Evolutionary conservation across 2,329 filamentous ascomycete species (phyloP), one percentile per base, ranked within the genome.

Genomic region (Grosmannia clavigera): DNA sequence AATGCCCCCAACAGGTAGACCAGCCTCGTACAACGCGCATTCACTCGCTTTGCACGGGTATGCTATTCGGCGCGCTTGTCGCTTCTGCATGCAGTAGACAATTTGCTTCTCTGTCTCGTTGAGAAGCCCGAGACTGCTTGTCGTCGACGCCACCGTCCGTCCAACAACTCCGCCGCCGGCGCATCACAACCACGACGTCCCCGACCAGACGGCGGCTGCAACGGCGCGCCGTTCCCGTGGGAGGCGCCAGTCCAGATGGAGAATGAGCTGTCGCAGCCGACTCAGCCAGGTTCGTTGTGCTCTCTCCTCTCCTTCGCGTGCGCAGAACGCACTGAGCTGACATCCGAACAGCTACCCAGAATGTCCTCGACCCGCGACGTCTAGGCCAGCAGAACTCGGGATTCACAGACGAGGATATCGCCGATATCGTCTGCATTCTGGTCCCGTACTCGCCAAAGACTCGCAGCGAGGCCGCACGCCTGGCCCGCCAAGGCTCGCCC

Each of bases 371-470:
- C 70, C 90, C 90, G 50, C 83, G 90, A 64, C 85, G 90, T 59
- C 71, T 88, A 63, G 90, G 90, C 60, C 80, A 86, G 70, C 87
- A 90, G 72, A 88, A 90, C 70, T 94, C 90, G 50, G 90, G 89
- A 60, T 84, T 96, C 63, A 86, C 82, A 58, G 86, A 92, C 66
- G 82, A 88, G 65, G 92, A 96, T 70, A 82, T 94, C 57, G 83
- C 89, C 63, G 92, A 96, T 73, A 90, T 96, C 66, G 83, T 96
- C 65, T 95, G 91, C 73, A 84, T 96, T 61, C 80, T 97, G 33
- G 85, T 95, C 66, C 92, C 92, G 12, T 83, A 83, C 65, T 89
- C 90, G 2, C 78, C 83, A 48, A 81, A 82, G 27, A 90, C 92
- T 25, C 85, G 86, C 64, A 76, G 78, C 64, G 88, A 92, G 66